These are phyloP conservation scores for Xylariaceae sp. DNA, from an alignment of 2,329 filamentous ascomycete genomes.

Conservation along the genomic window DNA sequence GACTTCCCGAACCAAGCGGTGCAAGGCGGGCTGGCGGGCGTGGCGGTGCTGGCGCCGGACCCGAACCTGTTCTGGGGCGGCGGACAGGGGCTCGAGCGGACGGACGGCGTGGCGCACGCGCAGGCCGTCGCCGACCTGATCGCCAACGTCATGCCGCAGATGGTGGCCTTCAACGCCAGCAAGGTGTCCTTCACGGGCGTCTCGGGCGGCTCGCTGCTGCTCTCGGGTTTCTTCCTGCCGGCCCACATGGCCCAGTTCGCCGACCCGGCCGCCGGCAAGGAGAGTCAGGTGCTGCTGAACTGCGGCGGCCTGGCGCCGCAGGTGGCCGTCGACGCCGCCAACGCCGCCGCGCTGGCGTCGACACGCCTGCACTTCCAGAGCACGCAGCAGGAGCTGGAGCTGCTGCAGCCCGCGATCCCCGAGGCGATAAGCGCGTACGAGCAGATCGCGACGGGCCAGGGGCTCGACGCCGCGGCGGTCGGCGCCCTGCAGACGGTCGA, in stretches of 20 bases:
- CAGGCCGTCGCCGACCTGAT: conserved; percentile 59
- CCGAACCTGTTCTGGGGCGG: conserved; percentile 62
- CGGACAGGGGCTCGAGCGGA: conserved; percentile 52
- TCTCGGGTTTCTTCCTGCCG: conserved; percentile 61
- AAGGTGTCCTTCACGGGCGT: conserved; percentile 62
- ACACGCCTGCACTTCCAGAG: conserved; percentile 61
- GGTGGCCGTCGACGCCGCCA: conserved; percentile 49
- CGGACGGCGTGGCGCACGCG: conserved; percentile 58
- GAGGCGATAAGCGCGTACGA: conserved; percentile 55
- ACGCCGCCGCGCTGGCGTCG: conserved; percentile 43
- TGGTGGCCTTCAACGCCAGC: conserved; percentile 55
- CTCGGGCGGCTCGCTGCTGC: conserved; percentile 55
- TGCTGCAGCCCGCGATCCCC: conserved; percentile 54
- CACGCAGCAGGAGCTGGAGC: conserved; percentile 52
- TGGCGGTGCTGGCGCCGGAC: conserved; percentile 57
- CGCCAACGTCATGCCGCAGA: conserved; percentile 50
- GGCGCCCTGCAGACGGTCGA: conserved; percentile 59
- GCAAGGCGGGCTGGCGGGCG: conserved; percentile 53
- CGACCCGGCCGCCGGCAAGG: conserved; percentile 27
- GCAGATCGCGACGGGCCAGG: conserved; percentile 46
- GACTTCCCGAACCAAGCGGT: conserved; percentile 60
- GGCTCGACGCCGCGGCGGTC: conserved; percentile 48
- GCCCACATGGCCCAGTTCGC: conserved; percentile 54
- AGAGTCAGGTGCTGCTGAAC: conserved; percentile 56
- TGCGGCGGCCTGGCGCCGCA: conserved; percentile 59